Evolutionary conservation across 768 basidiomycete species (phyloP).

Genomic region (Trichaptum fuscoviolaceum): DNA sequence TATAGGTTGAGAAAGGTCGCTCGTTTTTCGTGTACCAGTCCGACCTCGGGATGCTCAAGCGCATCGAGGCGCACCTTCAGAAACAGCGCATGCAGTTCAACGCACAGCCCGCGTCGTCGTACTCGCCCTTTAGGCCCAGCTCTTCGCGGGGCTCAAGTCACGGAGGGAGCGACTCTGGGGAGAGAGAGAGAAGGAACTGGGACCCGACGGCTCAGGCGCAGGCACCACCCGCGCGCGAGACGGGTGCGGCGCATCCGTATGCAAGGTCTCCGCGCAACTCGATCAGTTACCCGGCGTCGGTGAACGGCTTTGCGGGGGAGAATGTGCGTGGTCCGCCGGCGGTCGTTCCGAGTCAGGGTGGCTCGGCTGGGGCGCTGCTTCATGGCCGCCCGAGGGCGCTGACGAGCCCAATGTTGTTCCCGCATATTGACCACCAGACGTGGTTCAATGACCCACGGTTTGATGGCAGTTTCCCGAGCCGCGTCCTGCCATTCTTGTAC

Average conservation of each 20-base stretch:
- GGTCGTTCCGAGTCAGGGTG: slow-evolving; percentile 25
- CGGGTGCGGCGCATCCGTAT: slow-evolving; percentile 8
- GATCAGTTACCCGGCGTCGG: slow-evolving; percentile 9
- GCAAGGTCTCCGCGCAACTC: slow-evolving; percentile 3
- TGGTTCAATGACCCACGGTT: slow-evolving; percentile 95
- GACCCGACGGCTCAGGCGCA: slow-evolving; percentile 6
- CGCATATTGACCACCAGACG: slow-evolving; percentile 67
- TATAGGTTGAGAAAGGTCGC: slow-evolving; percentile 53
- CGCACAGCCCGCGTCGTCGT: slow-evolving; percentile 7
- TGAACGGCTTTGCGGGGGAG: slow-evolving; percentile 5
- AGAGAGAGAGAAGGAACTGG: slow-evolving; percentile 23
- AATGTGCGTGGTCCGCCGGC: slow-evolving; percentile 16
- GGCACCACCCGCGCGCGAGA: slow-evolving; percentile 5
- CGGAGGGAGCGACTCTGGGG: slow-evolving; percentile 24
- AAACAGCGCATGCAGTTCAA: slow-evolving; percentile 15
- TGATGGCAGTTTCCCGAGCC: slow-evolving; percentile 93
- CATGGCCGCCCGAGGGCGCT: slow-evolving; percentile 57
- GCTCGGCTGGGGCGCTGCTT: slow-evolving; percentile 8
- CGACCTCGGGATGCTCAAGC: slow-evolving; percentile 68
- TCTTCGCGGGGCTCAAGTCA: slow-evolving; percentile 32
- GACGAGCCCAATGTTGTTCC: slow-evolving; percentile 62
- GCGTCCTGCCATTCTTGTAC: slow-evolving; percentile 89
- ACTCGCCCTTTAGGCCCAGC: slow-evolving; percentile 16
- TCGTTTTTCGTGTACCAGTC: slow-evolving; percentile 90
- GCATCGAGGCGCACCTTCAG: slow-evolving; percentile 54